Evolutionary conservation across 768 basidiomycete genomes (phyloP).

Genomic region (Symmetrospora coprosmae): DNA sequence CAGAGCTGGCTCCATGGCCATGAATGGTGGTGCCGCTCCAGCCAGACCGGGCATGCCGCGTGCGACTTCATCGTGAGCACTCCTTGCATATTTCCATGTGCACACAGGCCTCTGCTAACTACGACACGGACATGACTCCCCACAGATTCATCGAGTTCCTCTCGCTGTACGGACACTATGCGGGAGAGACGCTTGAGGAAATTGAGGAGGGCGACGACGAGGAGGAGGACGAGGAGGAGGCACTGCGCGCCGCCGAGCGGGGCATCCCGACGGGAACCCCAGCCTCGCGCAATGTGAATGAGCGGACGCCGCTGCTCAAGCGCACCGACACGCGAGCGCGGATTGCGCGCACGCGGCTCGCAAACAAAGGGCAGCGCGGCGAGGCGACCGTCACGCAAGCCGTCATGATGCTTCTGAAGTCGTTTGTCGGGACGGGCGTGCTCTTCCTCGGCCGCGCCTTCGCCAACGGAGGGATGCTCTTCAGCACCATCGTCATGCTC

Average conservation of each 20-base stretch:
- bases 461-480: conserved; percentile 85
- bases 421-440: conserved; percentile 89
- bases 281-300: conserved; percentile 24
- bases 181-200: conserved; percentile 70
- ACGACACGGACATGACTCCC: too few species aligned
- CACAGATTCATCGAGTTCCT: conserved; percentile 46
- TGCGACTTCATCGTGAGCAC: conserved; percentile 4
- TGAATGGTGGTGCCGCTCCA: background rate
- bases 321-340: conserved; percentile 26
- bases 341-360: conserved; percentile 39
- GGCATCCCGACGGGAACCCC: conserved; percentile 17
- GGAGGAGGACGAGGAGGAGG: conserved; percentile 46
- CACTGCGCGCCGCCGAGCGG: conserved; percentile 15
- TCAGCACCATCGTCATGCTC: conserved; percentile 62
- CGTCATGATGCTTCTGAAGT: conserved; percentile 81
- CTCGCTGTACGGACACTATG: conserved; percentile 89
- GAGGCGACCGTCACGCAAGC: conserved; percentile 85
- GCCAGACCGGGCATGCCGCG: background rate
- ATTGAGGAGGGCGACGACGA: conserved; percentile 66
- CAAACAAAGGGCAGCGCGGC: conserved; percentile 55
- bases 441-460: conserved; percentile 93
- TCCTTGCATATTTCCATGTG: too few species aligned
- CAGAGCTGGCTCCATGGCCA: too few species aligned
- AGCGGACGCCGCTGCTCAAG: conserved; percentile 34
- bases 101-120: too few species aligned